A percentile compares a stretch with the other conserved stretches of the same genome.
Conservation (phyloP, 1,139 yeast species). For the Yamadazyma epiphylla region DNA sequence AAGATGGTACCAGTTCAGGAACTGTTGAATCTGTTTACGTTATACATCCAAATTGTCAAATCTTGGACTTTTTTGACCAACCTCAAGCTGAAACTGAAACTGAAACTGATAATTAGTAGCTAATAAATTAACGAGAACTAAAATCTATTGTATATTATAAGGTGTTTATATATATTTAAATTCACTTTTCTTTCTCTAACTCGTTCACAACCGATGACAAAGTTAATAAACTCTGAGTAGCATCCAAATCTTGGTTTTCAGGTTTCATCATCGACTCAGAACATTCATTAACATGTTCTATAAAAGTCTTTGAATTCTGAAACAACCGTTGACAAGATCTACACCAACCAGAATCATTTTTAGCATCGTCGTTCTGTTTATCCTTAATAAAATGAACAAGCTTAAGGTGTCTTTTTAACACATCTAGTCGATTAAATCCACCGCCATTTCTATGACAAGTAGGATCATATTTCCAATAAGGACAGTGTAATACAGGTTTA, state of each 20-base stretch:
- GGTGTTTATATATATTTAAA: background rate
- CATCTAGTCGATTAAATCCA: conserved; percentile 66
- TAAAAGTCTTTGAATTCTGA: conserved; percentile 51
- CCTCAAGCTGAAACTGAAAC: conserved; percentile 17
- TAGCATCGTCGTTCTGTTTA: conserved; percentile 20
- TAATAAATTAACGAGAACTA: background rate
- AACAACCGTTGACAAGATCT: conserved; percentile 59
- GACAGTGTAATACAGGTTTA: conserved; percentile 65
- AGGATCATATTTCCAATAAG: conserved; percentile 63
- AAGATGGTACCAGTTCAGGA: conserved; percentile 15
- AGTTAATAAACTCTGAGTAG: conserved; percentile 13
- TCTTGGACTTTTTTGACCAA: conserved; percentile 55
- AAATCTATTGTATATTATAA: background rate
- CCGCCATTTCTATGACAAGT: conserved; percentile 75
- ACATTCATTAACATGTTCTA: conserved; percentile 66
- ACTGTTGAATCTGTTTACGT: conserved; percentile 46
- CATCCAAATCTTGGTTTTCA: conserved; percentile 9
- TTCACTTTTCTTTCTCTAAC: conserved; percentile 7
- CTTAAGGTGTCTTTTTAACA: conserved; percentile 62
- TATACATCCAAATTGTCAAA: conserved; percentile 87
- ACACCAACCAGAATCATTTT: conserved; percentile 62
- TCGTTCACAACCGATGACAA: conserved; percentile 13
- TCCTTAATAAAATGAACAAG: conserved; percentile 63
- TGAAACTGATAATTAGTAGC: conserved; percentile 6
- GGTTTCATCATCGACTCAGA: too few relatives aligned